A percentile compares a stretch with the other conserved stretches of the same genome.
phyloP scores from a whole-genome alignment of 441 rosid species.

The Geranium incanum region DNA sequence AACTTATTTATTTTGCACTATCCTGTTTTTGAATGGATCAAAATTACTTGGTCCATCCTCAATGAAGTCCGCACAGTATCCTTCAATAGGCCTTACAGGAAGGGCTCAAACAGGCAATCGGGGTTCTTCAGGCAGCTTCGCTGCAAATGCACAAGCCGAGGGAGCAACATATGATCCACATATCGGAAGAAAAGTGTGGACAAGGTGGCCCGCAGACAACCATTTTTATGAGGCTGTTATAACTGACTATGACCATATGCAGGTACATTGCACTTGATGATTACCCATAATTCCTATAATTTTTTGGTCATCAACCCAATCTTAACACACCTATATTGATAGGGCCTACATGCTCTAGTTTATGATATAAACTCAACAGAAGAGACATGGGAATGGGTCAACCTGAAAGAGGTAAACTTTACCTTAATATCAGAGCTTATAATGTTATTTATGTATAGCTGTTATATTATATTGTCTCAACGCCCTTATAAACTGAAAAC shows the following conservation, averaged over 20 bases:
- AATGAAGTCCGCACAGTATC: slow-evolving; percentile 8
- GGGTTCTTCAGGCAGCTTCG: slow-evolving; percentile 2
- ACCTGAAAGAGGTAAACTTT: slow-evolving; percentile 84
- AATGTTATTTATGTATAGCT: neutral
- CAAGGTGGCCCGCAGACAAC: slow-evolving; percentile 7
- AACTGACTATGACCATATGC: slow-evolving; percentile 17
- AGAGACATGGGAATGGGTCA: slow-evolving; percentile 99
- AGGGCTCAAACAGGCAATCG: slow-evolving; percentile 7
- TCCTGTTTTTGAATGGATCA: slow-evolving; percentile 23
- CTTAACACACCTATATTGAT: slow-evolving; percentile 21
- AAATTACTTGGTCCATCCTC: neutral
- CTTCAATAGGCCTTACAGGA: slow-evolving; percentile 1
- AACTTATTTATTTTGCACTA: slow-evolving; percentile 56
- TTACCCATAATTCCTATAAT: slow-evolving; percentile 16
- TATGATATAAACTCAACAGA: slow-evolving; percentile 69
- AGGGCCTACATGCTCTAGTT: slow-evolving; percentile 96
- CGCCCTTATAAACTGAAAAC: neutral
- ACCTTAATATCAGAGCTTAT: neutral
- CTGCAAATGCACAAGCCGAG: neutral
- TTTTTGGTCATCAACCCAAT: slow-evolving; percentile 17
- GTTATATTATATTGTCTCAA: neutral
- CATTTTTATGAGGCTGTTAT: slow-evolving; percentile 4
- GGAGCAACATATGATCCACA: slow-evolving; percentile 1
- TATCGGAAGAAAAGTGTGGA: slow-evolving; percentile 8
- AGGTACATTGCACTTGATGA: slow-evolving; percentile 36